Base-by-base conservation (phyloP, 1,284 basidiomycete genomes). In the Mycena citricolor region DNA sequence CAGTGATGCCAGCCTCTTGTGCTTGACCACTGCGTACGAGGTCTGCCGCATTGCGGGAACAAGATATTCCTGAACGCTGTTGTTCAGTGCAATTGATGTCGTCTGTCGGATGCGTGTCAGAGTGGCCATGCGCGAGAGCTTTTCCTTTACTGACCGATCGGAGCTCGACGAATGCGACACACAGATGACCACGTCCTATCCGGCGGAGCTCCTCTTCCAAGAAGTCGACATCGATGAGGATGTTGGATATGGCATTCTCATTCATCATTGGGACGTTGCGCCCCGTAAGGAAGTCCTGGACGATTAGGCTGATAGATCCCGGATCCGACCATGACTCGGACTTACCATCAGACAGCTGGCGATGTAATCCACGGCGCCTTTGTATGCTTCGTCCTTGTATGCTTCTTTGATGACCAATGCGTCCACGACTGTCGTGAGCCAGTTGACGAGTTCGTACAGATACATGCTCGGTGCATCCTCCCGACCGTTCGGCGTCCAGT, bases 401-500 rank as follows among this genome's bases (percentile, higher is more conserved):
- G 71, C 68, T 45, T 91, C 84, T 49, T 90, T 83, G 59, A 97
- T 85, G 38, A 89, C 76, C 14, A 98, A 84, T 22, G 90, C 90
- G 63, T 98, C 95, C 54, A 99, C 93, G 54, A 97, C 91, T 1
- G 94, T 97, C 29, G 88, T 92, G 32, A 99, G 74, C 90, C 95
- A 99, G 57, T 94, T 94, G 60, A 97, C 80, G 60, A 98, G 81
- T 64, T 98, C 97, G 60, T 92, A 88, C 7, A 99, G 76, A 65
- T 97, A 98, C 72, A 85, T 83, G 74, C 92, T 95, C 32, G 93
- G 90, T 32, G 80, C 80, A 47, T 77, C 73, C 57, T 88, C 83
- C 32, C 78, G 75, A 16, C 65, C 58, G 14, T 67, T 62, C 2
- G 94, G 88, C 38, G 84, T 87, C 92, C 93, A 97, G 57, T 97